phyloP scores from a whole-genome alignment of 2,329 filamentous ascomycete species.

The Arthrobotrys sinensis region DNA sequence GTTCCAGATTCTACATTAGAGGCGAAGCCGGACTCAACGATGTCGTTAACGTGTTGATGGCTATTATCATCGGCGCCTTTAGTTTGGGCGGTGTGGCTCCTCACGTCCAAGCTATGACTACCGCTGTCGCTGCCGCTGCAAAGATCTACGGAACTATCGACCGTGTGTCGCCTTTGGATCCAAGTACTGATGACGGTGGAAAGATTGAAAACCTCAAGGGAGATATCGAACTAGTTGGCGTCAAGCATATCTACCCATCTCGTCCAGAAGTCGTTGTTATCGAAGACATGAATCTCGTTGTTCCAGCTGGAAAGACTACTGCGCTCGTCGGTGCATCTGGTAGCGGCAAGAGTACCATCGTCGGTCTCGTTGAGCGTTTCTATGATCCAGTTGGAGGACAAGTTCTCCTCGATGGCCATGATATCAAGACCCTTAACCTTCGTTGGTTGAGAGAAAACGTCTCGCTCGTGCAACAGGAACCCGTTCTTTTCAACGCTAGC shows the following conservation, averaged over 20 bases:
- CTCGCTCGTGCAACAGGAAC: conserved; percentile 92
- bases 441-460: conserved; percentile 94
- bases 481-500: conserved; percentile 88
- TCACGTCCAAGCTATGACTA: conserved; percentile 87
- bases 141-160: conserved; percentile 98
- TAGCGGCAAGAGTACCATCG: conserved; percentile 93
- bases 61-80: conserved; percentile 84
- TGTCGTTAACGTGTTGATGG: conserved; percentile 88
- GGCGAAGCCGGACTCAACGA: conserved; percentile 77
- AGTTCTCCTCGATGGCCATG: conserved; percentile 85
- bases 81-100: conserved; percentile 89
- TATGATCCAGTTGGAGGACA: conserved; percentile 88
- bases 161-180: conserved; percentile 85
- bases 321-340: conserved; percentile 95
- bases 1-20: conserved; percentile 79
- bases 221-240: conserved; percentile 82
- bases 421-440: conserved; percentile 85
- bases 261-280: conserved; percentile 91
- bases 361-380: conserved; percentile 92
- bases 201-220: conserved; percentile 82
- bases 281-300: conserved; percentile 82
- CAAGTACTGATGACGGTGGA: conserved; percentile 78
- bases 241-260: conserved; percentile 96
- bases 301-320: conserved; percentile 92
- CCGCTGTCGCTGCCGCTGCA: conserved; percentile 83